Percentiles rank a stretch among this genome's conserved stretches.
Conservation (phyloP, 805 yeast species). For the Nakazawaea ernobii region DNA sequence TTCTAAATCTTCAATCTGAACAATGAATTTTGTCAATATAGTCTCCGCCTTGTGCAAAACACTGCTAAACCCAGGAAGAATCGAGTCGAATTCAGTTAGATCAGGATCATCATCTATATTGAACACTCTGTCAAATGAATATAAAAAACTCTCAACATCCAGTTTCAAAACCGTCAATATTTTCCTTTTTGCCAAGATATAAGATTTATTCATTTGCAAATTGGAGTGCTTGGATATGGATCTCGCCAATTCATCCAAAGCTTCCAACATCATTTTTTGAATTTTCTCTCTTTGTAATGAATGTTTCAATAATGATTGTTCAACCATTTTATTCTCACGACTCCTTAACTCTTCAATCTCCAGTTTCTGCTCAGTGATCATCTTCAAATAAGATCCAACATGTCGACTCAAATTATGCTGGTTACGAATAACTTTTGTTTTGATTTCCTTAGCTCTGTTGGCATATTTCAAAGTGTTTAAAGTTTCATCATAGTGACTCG, state of each 20-base stretch:
- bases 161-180: conserved; percentile 18
- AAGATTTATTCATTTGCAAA: conserved; percentile 37
- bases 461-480: conserved; percentile 88
- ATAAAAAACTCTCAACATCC: conserved; percentile 26
- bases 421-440: conserved; percentile 71
- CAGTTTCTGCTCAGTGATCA: conserved; percentile 74
- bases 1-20: conserved; percentile 50
- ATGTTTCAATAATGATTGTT: conserved; percentile 29
- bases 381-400: conserved; percentile 76
- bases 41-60: conserved; percentile 24
- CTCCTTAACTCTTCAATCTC: conserved; percentile 65
- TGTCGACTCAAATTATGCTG: conserved; percentile 73
- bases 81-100: conserved; percentile 14
- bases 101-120: conserved; percentile 17
- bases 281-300: conserved; percentile 32
- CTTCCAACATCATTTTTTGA: conserved; percentile 32
- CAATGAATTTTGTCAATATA: conserved; percentile 28
- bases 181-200: conserved; percentile 40
- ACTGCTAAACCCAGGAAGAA: conserved; percentile 17
- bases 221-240: conserved; percentile 38
- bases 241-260: conserved; percentile 33
- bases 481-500: conserved; percentile 88
- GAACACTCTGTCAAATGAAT: conserved; percentile 24
- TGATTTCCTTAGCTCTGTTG: conserved; percentile 84
- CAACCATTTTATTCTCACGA: conserved; percentile 42